A percentile compares a stretch with the other conserved stretches of the same genome.
Evolutionary conservation across 2,329 filamentous ascomycete genomes (phyloP).

Genomic region (Didymella lethalis): DNA sequence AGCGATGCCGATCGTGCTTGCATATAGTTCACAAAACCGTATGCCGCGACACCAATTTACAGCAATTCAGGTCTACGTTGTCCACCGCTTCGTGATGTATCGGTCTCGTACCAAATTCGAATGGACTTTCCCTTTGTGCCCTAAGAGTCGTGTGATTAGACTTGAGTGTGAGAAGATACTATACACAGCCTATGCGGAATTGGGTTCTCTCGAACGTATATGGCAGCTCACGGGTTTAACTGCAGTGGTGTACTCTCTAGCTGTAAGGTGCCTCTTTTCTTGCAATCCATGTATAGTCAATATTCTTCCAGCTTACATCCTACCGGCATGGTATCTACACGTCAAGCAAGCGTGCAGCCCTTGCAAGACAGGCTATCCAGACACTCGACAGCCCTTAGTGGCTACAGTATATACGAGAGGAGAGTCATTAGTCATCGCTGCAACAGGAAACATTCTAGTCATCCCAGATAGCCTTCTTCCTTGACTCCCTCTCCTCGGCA

Average conservation of each 20-base stretch:
- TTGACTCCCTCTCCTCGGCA: constrained; percentile 72
- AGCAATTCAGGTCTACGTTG: background rate
- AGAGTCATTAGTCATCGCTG: constrained; percentile 4
- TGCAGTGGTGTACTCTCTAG: background rate
- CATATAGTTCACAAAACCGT: constrained; percentile 33
- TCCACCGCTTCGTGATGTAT: background rate
- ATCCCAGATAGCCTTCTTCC: constrained; percentile 89
- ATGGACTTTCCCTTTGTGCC: too few species aligned
- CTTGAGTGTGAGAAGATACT: too few species aligned
- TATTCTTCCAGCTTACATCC: constrained; percentile 2
- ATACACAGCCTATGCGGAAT: too few species aligned
- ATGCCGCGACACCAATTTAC: constrained; percentile 27
- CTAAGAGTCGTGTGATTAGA: too few species aligned
- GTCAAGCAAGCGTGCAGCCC: constrained; percentile 7
- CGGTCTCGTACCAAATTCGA: background rate
- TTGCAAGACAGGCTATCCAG: background rate
- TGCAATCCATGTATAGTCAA: too few species aligned
- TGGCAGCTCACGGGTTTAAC: too few species aligned
- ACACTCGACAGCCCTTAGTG: background rate
- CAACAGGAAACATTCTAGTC: constrained; percentile 52
- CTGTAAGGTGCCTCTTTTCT: too few species aligned
- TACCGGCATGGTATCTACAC: constrained; percentile 14
- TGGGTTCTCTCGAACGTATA: too few species aligned
- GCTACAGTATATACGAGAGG: constrained; percentile 1
- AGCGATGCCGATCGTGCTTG: constrained; percentile 35